Evolutionary conservation across 192 early-diverging fungal species (phyloP).

Genomic region (Helicostylum pulchrum): DNA sequence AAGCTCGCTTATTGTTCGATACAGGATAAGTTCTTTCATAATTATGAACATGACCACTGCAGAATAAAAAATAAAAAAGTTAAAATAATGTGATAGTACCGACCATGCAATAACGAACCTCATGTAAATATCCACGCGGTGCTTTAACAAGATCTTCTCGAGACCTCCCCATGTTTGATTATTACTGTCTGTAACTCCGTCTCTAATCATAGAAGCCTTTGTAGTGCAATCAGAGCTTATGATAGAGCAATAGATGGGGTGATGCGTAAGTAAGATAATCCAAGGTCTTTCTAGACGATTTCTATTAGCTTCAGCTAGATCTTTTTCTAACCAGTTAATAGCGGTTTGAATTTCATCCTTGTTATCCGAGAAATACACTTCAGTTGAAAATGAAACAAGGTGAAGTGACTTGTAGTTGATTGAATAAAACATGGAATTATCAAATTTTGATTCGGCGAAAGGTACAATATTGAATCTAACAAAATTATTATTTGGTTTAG

Average conservation of each 20-base stretch:
- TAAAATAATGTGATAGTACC: background rate
- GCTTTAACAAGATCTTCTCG: constrained; percentile 19
- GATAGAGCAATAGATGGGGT: constrained; percentile 27
- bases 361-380: constrained; percentile 26
- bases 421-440: constrained; percentile 27
- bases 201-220: constrained; percentile 18
- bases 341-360: constrained; percentile 15
- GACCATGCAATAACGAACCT: background rate
- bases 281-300: constrained; percentile 31
- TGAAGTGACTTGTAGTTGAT: constrained; percentile 34
- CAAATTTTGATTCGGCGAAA: constrained; percentile 24
- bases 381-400: constrained; percentile 31
- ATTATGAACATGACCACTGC: constrained; percentile 33
- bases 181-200: background rate
- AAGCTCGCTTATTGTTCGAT: constrained; percentile 3
- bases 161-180: constrained; percentile 6
- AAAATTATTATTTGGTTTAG: background rate
- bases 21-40: constrained; percentile 38
- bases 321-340: constrained; percentile 30
- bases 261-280: constrained; percentile 29
- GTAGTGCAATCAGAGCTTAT: constrained; percentile 11
- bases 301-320: constrained; percentile 23
- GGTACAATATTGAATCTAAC: constrained; percentile 32
- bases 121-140: constrained; percentile 27
- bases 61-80: background rate